Evolutionary conservation across 2,329 filamentous ascomycete genomes (phyloP).

Genomic region (Arthrobotrys pseudoclavata): DNA sequence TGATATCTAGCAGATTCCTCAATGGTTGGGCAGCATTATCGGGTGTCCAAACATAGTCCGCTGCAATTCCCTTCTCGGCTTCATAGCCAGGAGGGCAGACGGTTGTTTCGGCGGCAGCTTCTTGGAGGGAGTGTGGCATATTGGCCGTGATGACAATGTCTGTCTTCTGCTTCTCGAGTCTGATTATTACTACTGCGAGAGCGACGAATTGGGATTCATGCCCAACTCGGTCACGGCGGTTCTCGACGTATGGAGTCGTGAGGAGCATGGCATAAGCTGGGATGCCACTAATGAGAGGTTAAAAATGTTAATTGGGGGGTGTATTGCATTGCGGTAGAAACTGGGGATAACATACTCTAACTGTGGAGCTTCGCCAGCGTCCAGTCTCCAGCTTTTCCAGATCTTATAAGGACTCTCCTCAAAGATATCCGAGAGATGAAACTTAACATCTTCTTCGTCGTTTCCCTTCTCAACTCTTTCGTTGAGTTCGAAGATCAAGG

Average conservation of each 20-base stretch:
- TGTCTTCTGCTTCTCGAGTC: conserved; percentile 61
- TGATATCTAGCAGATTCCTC: conserved; percentile 55
- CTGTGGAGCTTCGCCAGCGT: conserved; percentile 40
- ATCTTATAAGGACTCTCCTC: conserved; percentile 60
- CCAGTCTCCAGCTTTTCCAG: conserved; percentile 51
- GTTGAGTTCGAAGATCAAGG: conserved; percentile 62
- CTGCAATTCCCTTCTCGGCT: conserved; percentile 54
- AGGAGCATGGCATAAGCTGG: conserved; percentile 50
- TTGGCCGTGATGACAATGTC: conserved; percentile 63
- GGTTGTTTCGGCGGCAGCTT: conserved; percentile 57
- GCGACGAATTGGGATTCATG: conserved; percentile 57
- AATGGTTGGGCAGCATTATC: conserved; percentile 33
- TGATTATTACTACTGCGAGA: conserved; percentile 61
- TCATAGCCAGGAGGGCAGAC: conserved; percentile 60
- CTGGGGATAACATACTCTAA: conserved; percentile 26
- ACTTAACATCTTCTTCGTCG: conserved; percentile 61
- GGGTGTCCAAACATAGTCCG: conserved; percentile 47
- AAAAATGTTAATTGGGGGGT: conserved; percentile 1
- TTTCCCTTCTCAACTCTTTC: conserved; percentile 60
- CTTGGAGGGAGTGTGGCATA: conserved; percentile 60
- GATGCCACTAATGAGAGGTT: conserved; percentile 16
- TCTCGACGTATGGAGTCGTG: conserved; percentile 54
- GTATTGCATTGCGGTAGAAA: no score
- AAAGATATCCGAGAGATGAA: conserved; percentile 62
- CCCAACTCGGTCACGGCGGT: conserved; percentile 36